Percentiles rank a stretch among this genome's conserved stretches.
These are phyloP conservation scores for Trichoderma breve DNA, from an alignment of 2,329 filamentous ascomycete species.

Conservation along the genomic window DNA sequence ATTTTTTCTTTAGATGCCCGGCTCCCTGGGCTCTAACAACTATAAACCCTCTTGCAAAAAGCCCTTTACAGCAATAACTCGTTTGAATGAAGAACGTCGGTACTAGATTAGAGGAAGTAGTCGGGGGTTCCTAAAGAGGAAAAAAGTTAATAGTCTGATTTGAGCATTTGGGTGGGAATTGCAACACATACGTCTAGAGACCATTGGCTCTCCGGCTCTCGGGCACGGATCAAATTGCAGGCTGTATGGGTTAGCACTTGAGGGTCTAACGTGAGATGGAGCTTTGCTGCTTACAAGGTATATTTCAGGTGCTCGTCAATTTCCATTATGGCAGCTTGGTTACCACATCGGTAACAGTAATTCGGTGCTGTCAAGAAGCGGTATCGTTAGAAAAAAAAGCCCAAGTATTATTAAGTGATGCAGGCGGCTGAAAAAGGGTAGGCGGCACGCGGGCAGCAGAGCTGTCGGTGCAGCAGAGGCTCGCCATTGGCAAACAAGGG, in stretches of 20 bases:
- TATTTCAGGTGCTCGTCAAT: slow-evolving; percentile 99
- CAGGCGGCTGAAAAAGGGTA: neutral
- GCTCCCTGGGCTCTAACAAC: slow-evolving; percentile 24
- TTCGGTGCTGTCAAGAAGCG: slow-evolving; percentile 61
- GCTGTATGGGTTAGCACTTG: slow-evolving; percentile 52
- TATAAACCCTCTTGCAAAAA: slow-evolving; percentile 23
- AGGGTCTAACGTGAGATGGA: neutral
- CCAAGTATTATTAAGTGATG: neutral
- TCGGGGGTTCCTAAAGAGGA: slow-evolving; percentile 71
- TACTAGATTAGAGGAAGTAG: slow-evolving; percentile 82
- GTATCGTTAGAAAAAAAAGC: slow-evolving; percentile 23
- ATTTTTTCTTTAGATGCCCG: slow-evolving; percentile 25
- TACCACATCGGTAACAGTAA: slow-evolving; percentile 98
- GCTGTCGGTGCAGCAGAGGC: neutral
- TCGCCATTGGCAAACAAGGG: neutral
- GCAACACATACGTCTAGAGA: slow-evolving; percentile 72
- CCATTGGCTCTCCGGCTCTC: slow-evolving; percentile 96
- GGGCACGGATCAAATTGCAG: slow-evolving; percentile 99
- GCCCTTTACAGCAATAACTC: slow-evolving; percentile 26
- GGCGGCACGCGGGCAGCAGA: neutral
- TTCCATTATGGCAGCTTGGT: slow-evolving; percentile 99
- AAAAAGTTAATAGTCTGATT: slow-evolving; percentile 24
- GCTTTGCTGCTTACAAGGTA: slow-evolving; percentile 68
- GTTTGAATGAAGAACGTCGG: slow-evolving; percentile 21
- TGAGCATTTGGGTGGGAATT: neutral